phyloP scores from a whole-genome alignment of 139 green algal species.

The Asterochloris erici region DNA sequence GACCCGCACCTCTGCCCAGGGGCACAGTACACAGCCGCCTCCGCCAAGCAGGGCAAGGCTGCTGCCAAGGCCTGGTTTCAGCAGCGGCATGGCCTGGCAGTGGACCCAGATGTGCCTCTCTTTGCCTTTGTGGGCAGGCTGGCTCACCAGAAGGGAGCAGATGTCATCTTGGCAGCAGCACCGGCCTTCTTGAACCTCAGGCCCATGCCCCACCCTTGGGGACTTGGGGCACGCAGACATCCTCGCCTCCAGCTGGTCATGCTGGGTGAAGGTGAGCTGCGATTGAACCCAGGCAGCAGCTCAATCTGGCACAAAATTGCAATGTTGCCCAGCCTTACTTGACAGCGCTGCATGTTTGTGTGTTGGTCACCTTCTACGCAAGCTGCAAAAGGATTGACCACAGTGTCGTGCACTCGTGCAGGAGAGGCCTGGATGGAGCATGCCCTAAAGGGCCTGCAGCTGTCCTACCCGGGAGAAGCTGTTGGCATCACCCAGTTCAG shows the following conservation, averaged over 20 bases:
- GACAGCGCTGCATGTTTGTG: background rate
- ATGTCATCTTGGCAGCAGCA: slow-evolving; percentile 70
- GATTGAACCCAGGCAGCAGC: no score
- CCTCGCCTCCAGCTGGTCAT: slow-evolving; percentile 38
- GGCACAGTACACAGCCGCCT: slow-evolving; percentile 81
- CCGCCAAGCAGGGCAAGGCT: slow-evolving; percentile 52
- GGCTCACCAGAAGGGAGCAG: slow-evolving; percentile 80
- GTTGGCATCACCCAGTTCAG: slow-evolving; percentile 54
- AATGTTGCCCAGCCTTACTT: no score
- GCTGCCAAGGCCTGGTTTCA: slow-evolving; percentile 64
- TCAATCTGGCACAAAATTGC: no score
- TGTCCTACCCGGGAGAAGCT: slow-evolving; percentile 55
- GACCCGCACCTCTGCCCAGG: slow-evolving; percentile 65
- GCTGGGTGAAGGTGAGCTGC: slow-evolving; percentile 40
- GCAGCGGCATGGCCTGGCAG: slow-evolving; percentile 47
- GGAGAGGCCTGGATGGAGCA: slow-evolving; percentile 61
- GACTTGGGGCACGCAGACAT: no score
- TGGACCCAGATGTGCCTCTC: slow-evolving; percentile 31
- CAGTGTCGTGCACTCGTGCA: background rate
- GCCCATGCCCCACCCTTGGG: background rate
- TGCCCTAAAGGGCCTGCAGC: slow-evolving; percentile 41
- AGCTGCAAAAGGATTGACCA: no score
- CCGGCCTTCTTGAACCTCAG: slow-evolving; percentile 42
- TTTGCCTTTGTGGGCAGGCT: slow-evolving; percentile 78
- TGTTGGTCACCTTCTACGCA: background rate